phyloP scores from a whole-genome alignment of 495 filamentous ascomycete species.

The Friedmanniomyces endolithicus region DNA sequence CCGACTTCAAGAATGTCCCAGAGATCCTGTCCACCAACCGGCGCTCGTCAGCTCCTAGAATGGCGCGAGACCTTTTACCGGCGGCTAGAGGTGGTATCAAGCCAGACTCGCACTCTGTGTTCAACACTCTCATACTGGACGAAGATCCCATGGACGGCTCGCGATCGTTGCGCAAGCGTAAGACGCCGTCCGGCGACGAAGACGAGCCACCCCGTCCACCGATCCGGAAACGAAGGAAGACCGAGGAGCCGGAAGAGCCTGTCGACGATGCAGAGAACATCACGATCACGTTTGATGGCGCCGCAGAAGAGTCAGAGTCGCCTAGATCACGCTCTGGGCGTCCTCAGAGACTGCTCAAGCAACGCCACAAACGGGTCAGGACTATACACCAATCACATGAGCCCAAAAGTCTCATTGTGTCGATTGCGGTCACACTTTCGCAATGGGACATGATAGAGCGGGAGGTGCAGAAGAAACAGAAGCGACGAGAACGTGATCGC shows the following conservation, averaged over 20 bases:
- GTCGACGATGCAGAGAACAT: not conserved
- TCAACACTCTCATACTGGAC: constrained; percentile 64
- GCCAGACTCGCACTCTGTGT: constrained; percentile 75
- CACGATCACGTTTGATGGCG: constrained; percentile 1
- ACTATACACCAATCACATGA: constrained; percentile 15
- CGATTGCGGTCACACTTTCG: constrained; percentile 46
- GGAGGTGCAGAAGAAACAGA: constrained; percentile 38
- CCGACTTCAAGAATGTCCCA: constrained; percentile 29
- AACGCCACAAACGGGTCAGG: constrained; percentile 3
- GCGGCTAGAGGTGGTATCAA: constrained; percentile 54
- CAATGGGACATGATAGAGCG: constrained; percentile 49
- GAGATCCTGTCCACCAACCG: constrained; percentile 23
- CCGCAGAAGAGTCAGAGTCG: constrained; percentile 10
- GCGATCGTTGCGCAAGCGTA: constrained; percentile 75
- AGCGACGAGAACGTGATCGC: constrained; percentile 29
- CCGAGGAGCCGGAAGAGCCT: constrained; percentile 7
- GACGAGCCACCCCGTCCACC: constrained; percentile 34
- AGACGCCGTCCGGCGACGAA: constrained; percentile 44
- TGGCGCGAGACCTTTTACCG: constrained; percentile 61
- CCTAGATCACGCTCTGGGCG: constrained; percentile 18
- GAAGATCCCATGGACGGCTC: constrained; percentile 80
- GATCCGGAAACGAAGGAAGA: constrained; percentile 28
- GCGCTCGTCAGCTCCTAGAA: constrained; percentile 31
- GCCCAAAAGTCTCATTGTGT: constrained; percentile 40
- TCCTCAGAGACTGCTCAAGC: constrained; percentile 15